A percentile compares a stretch with the other conserved stretches of the same genome.
Conservation (phyloP, 2,329 filamentous ascomycete species). For the Bipolaris zeicola region DNA sequence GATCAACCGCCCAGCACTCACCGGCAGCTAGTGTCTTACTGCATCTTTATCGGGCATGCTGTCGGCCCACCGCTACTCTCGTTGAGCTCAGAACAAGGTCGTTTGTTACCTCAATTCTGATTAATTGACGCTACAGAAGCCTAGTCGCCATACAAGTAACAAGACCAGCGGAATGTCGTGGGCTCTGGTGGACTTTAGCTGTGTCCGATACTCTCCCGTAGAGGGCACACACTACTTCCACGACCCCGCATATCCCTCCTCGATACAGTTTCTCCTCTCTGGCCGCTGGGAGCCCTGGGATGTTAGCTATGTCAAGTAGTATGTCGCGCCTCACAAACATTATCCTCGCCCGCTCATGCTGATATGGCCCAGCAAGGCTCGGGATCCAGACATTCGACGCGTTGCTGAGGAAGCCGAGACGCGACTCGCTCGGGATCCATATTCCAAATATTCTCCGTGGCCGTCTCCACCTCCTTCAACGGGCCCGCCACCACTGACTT, state of each 20-base stretch:
- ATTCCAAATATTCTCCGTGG: slow-evolving; percentile 31
- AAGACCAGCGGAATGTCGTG: slow-evolving; percentile 34
- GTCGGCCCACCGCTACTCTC: slow-evolving; percentile 18
- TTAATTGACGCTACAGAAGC: slow-evolving; percentile 1
- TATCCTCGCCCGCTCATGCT: slow-evolving; percentile 3
- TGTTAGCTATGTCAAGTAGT: slow-evolving; percentile 38
- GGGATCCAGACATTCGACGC: slow-evolving; percentile 38
- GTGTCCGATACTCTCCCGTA: slow-evolving; percentile 37
- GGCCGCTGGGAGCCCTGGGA: slow-evolving; percentile 42
- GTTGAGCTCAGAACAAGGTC: slow-evolving; percentile 9
- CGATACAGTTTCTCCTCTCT: slow-evolving; percentile 39
- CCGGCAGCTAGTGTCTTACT: slow-evolving; percentile 20
- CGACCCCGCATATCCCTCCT: slow-evolving; percentile 33
- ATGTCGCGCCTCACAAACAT: slow-evolving; percentile 11
- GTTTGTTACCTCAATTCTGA: slow-evolving; percentile 9
- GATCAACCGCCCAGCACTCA: slow-evolving; percentile 21
- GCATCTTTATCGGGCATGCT: slow-evolving; percentile 20
- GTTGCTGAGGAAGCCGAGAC: slow-evolving; percentile 37
- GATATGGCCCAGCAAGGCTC: slow-evolving; percentile 27
- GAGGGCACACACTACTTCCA: slow-evolving; percentile 42
- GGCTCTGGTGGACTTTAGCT: slow-evolving; percentile 33
- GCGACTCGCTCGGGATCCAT: slow-evolving; percentile 22
- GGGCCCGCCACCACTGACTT: slow-evolving; percentile 5
- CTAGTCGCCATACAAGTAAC: background rate
- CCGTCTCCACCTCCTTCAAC: slow-evolving; percentile 23